Conservation (phyloP, 2,329 filamentous ascomycete species). For the Phialophora expanda region DNA sequence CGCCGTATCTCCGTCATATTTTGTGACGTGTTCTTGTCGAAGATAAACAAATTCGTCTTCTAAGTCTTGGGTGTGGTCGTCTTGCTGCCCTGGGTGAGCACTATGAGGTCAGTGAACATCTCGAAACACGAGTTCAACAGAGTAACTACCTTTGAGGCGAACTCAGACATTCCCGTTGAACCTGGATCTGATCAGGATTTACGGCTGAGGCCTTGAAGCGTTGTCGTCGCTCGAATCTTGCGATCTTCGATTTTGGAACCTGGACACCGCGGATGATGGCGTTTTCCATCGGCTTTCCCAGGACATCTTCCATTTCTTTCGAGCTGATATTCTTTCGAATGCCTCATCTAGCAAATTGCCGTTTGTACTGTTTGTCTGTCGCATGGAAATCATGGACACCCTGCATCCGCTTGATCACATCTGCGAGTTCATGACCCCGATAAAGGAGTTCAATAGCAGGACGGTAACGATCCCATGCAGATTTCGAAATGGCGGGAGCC, state of each 20-base stretch:
- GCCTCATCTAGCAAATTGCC: constrained; percentile 1
- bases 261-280: not conserved
- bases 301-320: not conserved
- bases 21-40: not conserved
- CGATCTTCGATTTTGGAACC: not conserved
- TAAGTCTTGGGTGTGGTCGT: not conserved
- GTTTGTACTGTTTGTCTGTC: constrained; percentile 13
- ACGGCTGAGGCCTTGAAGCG: not conserved
- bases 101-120: not conserved
- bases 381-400: not conserved
- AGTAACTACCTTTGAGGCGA: not conserved
- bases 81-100: not conserved
- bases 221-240: not conserved
- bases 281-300: not conserved
- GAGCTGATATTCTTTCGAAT: constrained; percentile 4
- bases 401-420: not conserved
- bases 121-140: not conserved
- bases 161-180: not conserved
- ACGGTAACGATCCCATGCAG: not conserved
- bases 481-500: not conserved
- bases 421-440: not conserved
- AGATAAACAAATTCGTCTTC: not conserved
- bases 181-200: not conserved
- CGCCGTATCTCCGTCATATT: not conserved
- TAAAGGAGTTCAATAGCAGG: not conserved